Base-by-base conservation (phyloP, 2,329 filamentous ascomycete species). In the Arthrobotrys megalospora region DNA sequence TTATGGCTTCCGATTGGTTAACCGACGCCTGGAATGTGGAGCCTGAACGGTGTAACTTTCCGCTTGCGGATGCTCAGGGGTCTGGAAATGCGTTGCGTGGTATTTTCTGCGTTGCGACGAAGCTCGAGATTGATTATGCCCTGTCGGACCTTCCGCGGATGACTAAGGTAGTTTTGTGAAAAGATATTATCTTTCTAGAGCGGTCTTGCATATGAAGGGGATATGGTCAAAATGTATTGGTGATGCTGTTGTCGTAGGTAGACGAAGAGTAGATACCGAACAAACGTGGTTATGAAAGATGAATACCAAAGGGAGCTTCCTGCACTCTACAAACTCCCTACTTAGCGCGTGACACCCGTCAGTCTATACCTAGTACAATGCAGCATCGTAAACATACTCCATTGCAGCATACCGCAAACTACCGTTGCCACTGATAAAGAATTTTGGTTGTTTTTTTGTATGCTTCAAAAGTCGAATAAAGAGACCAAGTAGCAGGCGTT, bases 41-140 rank as follows among this genome's bases (percentile, higher is more conserved):
- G 10, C 21, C 14, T 16, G 16, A 16, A 14, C 28, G 7, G 69
- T 67, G 62, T 63, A 67, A 75, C 70, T 67, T 75, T 60, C 70
- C 62, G 7, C 16, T 45, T 63, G 10, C 7, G 63, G 43, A 16
- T 28, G 1, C 4, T 6, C 16, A 24, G 52, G 16, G 36, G n/a
- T 36, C 34, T 6, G 3, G n/a, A 3, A 14, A 50, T 38, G 63
- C 52, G 63, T 66, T 66, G 28, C 21, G 55, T 62, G 55, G 36
- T 62, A 62, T 62, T 62, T 62, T 12, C 6, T 19, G 41, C 14
- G 41, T 52, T 32, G 55, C 7, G 2, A n/a, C n/a, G n/a, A n/a
- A n/a, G 53, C 24, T 28, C 24, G 24, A 28, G 24, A 5, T 36
- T 6, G 14, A 14, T 3, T 34, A 14, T 55, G 2, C 2, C 24